Percentiles rank a stretch among this genome's conserved stretches.
Conservation (phyloP, 2,329 filamentous ascomycete genomes). For the Albophoma yamanashiensis region DNA sequence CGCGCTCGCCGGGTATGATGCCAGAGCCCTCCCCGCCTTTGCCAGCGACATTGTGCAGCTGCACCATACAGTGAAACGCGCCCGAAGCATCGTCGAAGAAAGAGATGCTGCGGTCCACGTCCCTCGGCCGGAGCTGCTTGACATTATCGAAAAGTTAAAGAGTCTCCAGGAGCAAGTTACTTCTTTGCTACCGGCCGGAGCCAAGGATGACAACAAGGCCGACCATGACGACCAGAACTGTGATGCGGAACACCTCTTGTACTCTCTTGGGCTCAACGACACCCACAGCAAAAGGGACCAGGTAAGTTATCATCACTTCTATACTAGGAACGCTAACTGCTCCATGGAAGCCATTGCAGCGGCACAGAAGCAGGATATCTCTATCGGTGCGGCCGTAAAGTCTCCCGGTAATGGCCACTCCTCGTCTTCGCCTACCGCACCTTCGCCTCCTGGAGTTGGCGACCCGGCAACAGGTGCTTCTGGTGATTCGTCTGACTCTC, state of each 20-base stretch:
- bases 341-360: slow-evolving; percentile 9
- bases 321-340: slow-evolving; percentile 15
- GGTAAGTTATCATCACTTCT: slow-evolving; percentile 13
- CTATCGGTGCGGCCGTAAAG: background rate
- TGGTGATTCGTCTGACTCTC: too few relatives aligned
- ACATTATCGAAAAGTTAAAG: slow-evolving; percentile 17
- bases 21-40: slow-evolving; percentile 3
- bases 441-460: background rate
- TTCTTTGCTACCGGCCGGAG: slow-evolving; percentile 9
- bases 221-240: slow-evolving; percentile 3
- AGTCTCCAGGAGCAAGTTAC: slow-evolving; percentile 15
- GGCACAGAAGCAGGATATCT: background rate
- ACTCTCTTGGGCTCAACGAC: slow-evolving; percentile 5
- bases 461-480: background rate
- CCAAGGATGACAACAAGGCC: slow-evolving; percentile 1
- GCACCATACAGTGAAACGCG: slow-evolving; percentile 7
- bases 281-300: slow-evolving; percentile 4
- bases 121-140: slow-evolving; percentile 10
- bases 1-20: background rate
- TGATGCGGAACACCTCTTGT: slow-evolving; percentile 7
- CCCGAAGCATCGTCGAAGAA: slow-evolving; percentile 14
- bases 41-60: slow-evolving; percentile 5
- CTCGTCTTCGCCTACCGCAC: background rate
- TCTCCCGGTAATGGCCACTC: background rate
- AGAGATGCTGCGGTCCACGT: slow-evolving; percentile 14